These are phyloP conservation scores for Pythium rhizo-oryzae DNA, from an alignment of 352 stramenopile genomes.

Conservation along the genomic window DNA sequence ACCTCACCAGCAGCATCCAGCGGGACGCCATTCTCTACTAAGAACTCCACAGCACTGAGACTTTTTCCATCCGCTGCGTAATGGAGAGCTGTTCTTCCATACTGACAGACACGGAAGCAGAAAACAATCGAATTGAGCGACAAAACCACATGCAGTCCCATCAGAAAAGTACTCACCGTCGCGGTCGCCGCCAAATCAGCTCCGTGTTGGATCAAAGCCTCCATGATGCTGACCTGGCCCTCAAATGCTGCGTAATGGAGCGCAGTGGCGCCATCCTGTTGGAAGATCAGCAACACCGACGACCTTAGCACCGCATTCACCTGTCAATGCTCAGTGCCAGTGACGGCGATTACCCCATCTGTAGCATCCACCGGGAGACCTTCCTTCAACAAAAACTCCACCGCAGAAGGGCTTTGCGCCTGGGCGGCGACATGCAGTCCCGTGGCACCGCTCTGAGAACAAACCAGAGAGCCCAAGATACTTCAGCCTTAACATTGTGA, in stretches of 20 bases:
- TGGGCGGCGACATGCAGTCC: neutral
- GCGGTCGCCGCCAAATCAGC: neutral
- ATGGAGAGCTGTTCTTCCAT: no score
- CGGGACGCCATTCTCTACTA: no score
- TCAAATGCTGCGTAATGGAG: neutral
- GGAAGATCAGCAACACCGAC: no score
- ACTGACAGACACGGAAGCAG: no score
- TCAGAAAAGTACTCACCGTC: neutral
- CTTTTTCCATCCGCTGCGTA: no score
- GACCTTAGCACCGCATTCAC: neutral
- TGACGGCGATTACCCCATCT: neutral
- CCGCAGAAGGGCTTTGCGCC: neutral
- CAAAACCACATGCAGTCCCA: no score
- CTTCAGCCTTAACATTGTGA: neutral
- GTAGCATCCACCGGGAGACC: neutral
- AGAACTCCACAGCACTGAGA: no score
- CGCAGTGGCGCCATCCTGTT: neutral
- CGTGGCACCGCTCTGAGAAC: neutral
- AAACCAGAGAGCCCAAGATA: neutral
- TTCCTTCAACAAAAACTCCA: neutral
- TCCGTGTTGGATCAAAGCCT: neutral
- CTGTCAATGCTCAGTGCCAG: neutral
- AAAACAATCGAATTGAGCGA: no score
- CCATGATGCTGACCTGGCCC: neutral
- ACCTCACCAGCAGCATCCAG: no score